phyloP scores from a whole-genome alignment of 1,139 yeast genomes.

The Pichia sp. region DNA sequence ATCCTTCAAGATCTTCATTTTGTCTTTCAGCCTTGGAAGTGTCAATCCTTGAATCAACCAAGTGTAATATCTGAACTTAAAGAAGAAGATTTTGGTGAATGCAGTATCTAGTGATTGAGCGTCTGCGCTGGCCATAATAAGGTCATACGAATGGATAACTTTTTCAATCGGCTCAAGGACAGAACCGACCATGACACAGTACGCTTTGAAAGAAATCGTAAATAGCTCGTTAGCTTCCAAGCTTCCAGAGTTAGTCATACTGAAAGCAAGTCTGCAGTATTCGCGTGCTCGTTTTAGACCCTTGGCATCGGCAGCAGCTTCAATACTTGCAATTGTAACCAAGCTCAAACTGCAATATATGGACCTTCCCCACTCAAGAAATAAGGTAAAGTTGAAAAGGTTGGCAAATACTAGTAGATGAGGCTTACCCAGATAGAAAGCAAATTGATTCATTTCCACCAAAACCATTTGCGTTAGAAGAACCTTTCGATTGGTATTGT shows the following conservation, averaged over 20 bases:
- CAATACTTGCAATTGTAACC: conserved; percentile 28
- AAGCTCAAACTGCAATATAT: conserved; percentile 29
- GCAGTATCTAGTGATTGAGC: conserved; percentile 3
- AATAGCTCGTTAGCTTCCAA: conserved; percentile 32
- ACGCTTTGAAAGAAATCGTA: conserved; percentile 38
- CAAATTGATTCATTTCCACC: conserved; percentile 34
- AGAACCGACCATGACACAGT: conserved; percentile 37
- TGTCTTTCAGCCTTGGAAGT: conserved; percentile 7
- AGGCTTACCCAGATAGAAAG: conserved; percentile 20
- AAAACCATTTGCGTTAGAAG: conserved; percentile 38
- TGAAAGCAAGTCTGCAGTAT: conserved; percentile 35
- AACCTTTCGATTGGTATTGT: conserved; percentile 28
- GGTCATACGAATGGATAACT: conserved; percentile 31
- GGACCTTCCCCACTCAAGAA: conserved; percentile 29
- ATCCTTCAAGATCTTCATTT: conserved; percentile 2
- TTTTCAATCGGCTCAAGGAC: conserved; percentile 38
- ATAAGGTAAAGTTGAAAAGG: conserved; percentile 25
- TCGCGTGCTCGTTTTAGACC: conserved; percentile 35
- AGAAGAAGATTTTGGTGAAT: conserved; percentile 3
- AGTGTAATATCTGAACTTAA: conserved; percentile 9
- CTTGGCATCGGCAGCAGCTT: conserved; percentile 26
- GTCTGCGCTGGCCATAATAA: conserved; percentile 19
- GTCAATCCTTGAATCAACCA: conserved; percentile 14
- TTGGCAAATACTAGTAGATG: conserved; percentile 23
- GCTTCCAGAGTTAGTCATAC: conserved; percentile 31